Evolutionary conservation across 139 green algal genomes (phyloP).

Genomic region (Ettlia oleoabundans): DNA sequence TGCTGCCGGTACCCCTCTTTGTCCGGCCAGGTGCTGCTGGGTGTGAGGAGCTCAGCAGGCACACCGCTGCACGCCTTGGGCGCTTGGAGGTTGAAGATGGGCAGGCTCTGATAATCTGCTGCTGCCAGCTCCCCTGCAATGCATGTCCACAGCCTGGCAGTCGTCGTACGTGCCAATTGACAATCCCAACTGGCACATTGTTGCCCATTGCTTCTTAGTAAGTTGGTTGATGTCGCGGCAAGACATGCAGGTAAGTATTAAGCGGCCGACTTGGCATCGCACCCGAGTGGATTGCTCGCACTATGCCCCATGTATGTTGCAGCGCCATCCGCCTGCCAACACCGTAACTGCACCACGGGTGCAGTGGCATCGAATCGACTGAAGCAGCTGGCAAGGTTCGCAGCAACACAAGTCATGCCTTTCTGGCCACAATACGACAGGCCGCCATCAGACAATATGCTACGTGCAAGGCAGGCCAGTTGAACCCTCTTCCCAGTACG

Average conservation of each 20-base stretch:
- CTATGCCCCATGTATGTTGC: conserved; percentile 89
- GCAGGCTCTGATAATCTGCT: conserved; percentile 63
- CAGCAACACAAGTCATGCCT: too few species aligned
- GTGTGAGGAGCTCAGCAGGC: conserved; percentile 75
- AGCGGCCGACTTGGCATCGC: not conserved
- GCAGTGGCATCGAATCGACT: too few species aligned
- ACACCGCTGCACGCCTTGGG: conserved; percentile 66
- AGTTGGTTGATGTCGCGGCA: too few species aligned
- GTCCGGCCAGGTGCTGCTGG: conserved; percentile 65
- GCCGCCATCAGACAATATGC: not conserved
- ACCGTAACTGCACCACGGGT: conserved; percentile 64
- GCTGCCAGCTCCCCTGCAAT: conserved; percentile 58
- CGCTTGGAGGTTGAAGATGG: conserved; percentile 86
- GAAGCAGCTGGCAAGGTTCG: too few species aligned
- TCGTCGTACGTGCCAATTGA: too few species aligned
- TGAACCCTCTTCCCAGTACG: too few species aligned
- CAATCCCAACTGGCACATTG: too few species aligned
- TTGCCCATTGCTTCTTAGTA: too few species aligned
- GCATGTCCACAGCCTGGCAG: too few species aligned
- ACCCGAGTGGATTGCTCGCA: conserved; percentile 94
- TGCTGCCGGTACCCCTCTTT: conserved; percentile 62
- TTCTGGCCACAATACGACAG: not conserved
- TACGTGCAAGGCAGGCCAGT: too few species aligned
- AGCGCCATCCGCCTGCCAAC: conserved; percentile 89
- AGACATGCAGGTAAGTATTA: not conserved